These are phyloP conservation scores for Aspergillus udagawae DNA, from an alignment of 2,329 filamentous ascomycete genomes.

Conservation along the genomic window DNA sequence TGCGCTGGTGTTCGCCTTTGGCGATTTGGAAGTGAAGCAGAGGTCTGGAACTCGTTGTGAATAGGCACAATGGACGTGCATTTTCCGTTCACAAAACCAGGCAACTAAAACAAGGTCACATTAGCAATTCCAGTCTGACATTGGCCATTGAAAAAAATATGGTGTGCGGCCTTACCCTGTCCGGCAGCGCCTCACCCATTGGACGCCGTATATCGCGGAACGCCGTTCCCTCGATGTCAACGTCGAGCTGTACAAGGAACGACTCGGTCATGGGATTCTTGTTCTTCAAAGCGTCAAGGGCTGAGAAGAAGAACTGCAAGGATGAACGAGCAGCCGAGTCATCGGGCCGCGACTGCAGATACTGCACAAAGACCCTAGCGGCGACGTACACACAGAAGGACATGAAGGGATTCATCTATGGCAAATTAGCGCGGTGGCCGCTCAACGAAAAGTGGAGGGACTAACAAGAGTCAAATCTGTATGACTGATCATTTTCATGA, in stretches of 20 bases:
- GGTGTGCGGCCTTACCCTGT: slow-evolving; percentile 6
- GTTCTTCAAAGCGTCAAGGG: slow-evolving; percentile 83
- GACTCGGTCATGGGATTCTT: slow-evolving; percentile 91
- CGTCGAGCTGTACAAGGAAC: slow-evolving; percentile 87
- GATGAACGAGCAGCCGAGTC: slow-evolving; percentile 74
- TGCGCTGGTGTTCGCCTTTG: slow-evolving; percentile 13
- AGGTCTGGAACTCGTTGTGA: background rate
- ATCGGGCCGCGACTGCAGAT: slow-evolving; percentile 87
- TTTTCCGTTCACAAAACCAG: background rate
- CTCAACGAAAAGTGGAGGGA: slow-evolving; percentile 8
- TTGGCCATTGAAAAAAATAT: background rate
- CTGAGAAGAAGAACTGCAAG: slow-evolving; percentile 82
- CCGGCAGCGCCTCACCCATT: slow-evolving; percentile 5
- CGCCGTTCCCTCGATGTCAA: slow-evolving; percentile 68
- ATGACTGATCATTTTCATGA: slow-evolving; percentile 93
- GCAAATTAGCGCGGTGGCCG: slow-evolving; percentile 11
- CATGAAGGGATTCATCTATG: slow-evolving; percentile 89
- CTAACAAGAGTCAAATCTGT: slow-evolving; percentile 77
- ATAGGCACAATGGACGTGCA: background rate
- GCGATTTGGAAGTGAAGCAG: slow-evolving; percentile 23
- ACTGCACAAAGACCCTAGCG: slow-evolving; percentile 90
- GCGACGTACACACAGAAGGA: slow-evolving; percentile 96
- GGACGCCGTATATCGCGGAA: slow-evolving; percentile 22
- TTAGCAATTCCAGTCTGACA: background rate
- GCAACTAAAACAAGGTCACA: background rate